Evolutionary conservation across 2,329 filamentous ascomycete genomes (phyloP).

Genomic region (Neurospora sp.): DNA sequence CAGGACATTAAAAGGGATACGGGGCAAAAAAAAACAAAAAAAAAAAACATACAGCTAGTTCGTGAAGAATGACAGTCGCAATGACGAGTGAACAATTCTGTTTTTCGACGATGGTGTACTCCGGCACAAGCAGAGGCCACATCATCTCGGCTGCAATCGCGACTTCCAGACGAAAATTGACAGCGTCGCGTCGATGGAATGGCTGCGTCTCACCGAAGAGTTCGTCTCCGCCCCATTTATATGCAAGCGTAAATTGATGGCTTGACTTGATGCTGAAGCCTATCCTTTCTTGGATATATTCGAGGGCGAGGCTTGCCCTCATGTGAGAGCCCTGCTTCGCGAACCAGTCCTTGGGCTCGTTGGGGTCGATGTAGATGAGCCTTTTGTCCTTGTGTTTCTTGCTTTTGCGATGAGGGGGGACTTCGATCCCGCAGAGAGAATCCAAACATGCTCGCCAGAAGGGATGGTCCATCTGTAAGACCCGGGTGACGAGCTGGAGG

Average conservation of each 20-base stretch:
- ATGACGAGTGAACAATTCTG: slow-evolving; percentile 3
- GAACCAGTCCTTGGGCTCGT: not conserved
- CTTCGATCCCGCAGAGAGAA: not conserved
- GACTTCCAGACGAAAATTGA: not conserved
- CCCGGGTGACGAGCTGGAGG: slow-evolving; percentile 6
- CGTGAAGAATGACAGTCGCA: slow-evolving; percentile 7
- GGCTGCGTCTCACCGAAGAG: not conserved
- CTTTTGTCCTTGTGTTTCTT: not conserved
- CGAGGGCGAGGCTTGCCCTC: not conserved
- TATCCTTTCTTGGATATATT: not conserved
- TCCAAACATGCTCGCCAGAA: slow-evolving; percentile 5
- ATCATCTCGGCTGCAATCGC: slow-evolving; percentile 2
- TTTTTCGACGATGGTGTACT: slow-evolving; percentile 5
- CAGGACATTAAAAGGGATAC: not conserved
- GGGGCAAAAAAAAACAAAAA: not conserved
- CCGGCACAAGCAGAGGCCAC: slow-evolving; percentile 7
- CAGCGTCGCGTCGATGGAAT: not conserved
- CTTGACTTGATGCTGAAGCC: not conserved
- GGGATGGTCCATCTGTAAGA: slow-evolving; percentile 7
- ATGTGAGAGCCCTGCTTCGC: not conserved
- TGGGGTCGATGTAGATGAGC: slow-evolving; percentile 1
- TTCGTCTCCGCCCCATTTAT: not conserved
- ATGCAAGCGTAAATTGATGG: not conserved
- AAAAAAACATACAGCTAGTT: slow-evolving; percentile 7
- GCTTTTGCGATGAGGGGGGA: not conserved